Conservation (phyloP, 352 stramenopile species). For the Phytophthora idaei region DNA sequence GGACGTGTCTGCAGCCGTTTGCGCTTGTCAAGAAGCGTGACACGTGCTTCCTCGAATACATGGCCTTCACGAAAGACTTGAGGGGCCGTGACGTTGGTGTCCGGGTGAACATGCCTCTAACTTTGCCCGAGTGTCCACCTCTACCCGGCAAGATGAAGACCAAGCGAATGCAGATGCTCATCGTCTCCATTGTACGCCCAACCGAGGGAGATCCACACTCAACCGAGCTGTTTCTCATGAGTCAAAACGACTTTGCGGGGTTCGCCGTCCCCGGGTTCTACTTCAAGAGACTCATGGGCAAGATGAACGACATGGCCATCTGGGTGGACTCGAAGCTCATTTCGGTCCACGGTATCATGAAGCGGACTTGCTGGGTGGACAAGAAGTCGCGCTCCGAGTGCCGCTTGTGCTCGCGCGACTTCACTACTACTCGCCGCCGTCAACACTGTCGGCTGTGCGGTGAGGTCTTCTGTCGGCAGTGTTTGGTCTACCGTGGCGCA, state of each 20-base stretch:
- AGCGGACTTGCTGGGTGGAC: slow-evolving; percentile 52
- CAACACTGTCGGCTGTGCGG: slow-evolving; percentile 82
- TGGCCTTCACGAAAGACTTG: slow-evolving; percentile 65
- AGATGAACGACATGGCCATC: slow-evolving; percentile 56
- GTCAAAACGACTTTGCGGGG: slow-evolving; percentile 53
- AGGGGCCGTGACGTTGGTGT: slow-evolving; percentile 61
- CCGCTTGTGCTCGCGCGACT: slow-evolving; percentile 59
- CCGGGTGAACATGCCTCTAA: slow-evolving; percentile 60
- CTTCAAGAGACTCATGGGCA: slow-evolving; percentile 53
- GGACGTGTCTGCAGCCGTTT: slow-evolving; percentile 64
- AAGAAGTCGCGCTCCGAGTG: slow-evolving; percentile 53
- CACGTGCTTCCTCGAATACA: slow-evolving; percentile 76
- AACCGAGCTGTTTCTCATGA: slow-evolving; percentile 60
- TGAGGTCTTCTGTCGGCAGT: slow-evolving; percentile 74
- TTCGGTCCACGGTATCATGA: slow-evolving; percentile 45
- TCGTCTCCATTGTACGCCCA: slow-evolving; percentile 53
- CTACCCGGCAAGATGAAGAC: slow-evolving; percentile 52
- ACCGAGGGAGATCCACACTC: slow-evolving; percentile 30
- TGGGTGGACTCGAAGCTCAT: slow-evolving; percentile 64
- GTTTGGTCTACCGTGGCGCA: slow-evolving; percentile 51
- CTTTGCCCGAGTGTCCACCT: slow-evolving; percentile 59
- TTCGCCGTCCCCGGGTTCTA: slow-evolving; percentile 36
- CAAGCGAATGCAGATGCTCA: slow-evolving; percentile 53
- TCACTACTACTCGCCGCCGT: slow-evolving; percentile 57
- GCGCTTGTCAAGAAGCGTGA: slow-evolving; percentile 67